Evolutionary conservation across 1,139 yeast species (phyloP).

Genomic region (Yamadazyma spencermartinsiae): DNA sequence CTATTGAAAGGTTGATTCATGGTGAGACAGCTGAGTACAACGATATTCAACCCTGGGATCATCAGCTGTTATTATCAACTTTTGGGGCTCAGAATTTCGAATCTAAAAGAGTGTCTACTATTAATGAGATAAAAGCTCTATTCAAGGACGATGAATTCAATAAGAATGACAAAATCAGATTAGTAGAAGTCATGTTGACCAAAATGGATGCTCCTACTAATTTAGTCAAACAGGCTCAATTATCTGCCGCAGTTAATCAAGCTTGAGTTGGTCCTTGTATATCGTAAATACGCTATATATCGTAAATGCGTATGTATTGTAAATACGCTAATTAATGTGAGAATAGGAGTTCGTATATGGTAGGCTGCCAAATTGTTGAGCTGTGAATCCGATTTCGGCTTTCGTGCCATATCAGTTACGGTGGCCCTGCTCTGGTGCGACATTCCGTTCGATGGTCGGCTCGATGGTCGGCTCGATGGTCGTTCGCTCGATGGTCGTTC

Average conservation of each 20-base stretch:
- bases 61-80: conserved; percentile 29
- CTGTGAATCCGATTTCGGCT: no score
- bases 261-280: neutral
- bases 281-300: neutral
- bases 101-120: conserved; percentile 24
- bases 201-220: conserved; percentile 40
- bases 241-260: conserved; percentile 22
- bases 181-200: conserved; percentile 37
- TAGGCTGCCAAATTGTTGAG: no score
- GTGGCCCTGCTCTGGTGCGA: no score
- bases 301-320: no score
- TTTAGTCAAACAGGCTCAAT: conserved; percentile 30
- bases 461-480: no score
- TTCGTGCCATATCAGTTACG: no score
- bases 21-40: conserved; percentile 37
- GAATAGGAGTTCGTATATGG: no score
- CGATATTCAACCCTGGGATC: conserved; percentile 43
- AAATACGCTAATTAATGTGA: no score
- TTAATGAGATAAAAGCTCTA: conserved; percentile 27
- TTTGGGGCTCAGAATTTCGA: conserved; percentile 33
- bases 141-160: conserved; percentile 29
- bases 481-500: no score
- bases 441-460: no score
- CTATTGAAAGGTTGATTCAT: conserved; percentile 42
- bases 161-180: conserved; percentile 31